phyloP scores from a whole-genome alignment of 176 grass and related monocot genomes.

The Phragmites australis region DNA sequence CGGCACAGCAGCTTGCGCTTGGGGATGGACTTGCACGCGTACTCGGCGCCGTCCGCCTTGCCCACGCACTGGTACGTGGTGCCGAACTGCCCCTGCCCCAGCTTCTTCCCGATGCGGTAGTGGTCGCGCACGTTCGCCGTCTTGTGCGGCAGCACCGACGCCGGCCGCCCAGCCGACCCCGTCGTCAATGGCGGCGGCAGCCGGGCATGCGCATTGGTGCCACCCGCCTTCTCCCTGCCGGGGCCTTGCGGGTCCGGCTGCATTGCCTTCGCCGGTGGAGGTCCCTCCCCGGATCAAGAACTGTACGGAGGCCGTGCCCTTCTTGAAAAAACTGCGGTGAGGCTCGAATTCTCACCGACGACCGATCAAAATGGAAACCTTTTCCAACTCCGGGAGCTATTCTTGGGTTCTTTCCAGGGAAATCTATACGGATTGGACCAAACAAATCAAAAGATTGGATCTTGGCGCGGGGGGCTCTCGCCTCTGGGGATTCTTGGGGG shows the following conservation, averaged over 20 bases:
- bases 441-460: slow-evolving; percentile 40
- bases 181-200: slow-evolving; percentile 49
- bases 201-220: slow-evolving; percentile 32
- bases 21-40: slow-evolving; percentile 96
- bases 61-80: slow-evolving; percentile 90
- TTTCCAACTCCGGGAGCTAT: not conserved
- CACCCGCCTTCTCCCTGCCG: slow-evolving; percentile 35
- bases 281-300: slow-evolving; percentile 33
- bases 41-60: slow-evolving; percentile 66
- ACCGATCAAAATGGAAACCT: slow-evolving; percentile 11
- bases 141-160: slow-evolving; percentile 82
- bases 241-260: slow-evolving; percentile 57
- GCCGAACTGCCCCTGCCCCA: slow-evolving; percentile 95
- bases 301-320: not conserved
- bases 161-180: slow-evolving; percentile 37
- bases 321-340: slow-evolving; percentile 8
- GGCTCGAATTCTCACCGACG: slow-evolving; percentile 16
- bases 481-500: slow-evolving; percentile 11
- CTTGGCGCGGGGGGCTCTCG: slow-evolving; percentile 14
- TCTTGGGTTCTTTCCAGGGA: not conserved
- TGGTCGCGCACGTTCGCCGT: slow-evolving; percentile 81
- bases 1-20: slow-evolving; percentile 95
- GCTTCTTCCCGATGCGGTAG: slow-evolving; percentile 96
- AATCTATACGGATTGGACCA: slow-evolving; percentile 38
- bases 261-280: slow-evolving; percentile 33